Evolutionary conservation across 345 rosid genomes (phyloP).

Genomic region (Dovyalis caffra): DNA sequence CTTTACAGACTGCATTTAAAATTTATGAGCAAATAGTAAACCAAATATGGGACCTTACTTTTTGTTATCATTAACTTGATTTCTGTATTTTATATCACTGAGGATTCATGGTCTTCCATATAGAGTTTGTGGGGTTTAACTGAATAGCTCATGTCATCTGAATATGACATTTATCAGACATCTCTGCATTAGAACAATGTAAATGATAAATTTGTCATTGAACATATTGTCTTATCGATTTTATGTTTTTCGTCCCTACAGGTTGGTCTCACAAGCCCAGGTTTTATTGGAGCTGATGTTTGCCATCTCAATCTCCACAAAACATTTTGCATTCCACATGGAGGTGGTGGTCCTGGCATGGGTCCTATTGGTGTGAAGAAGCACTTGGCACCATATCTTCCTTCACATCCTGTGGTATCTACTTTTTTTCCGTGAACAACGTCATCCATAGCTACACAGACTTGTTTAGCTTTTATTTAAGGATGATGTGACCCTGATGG

Average conservation of each 20-base stretch:
- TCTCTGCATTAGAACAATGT: neutral
- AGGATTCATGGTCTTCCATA: neutral
- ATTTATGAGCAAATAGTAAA: neutral
- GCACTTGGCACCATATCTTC: constrained; percentile 92
- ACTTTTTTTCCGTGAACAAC: constrained; percentile 1
- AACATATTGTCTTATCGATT: neutral
- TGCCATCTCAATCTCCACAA: constrained; percentile 99
- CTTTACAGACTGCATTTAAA: neutral
- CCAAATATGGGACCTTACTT: neutral
- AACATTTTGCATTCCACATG: constrained; percentile 98
- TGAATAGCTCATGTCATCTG: neutral
- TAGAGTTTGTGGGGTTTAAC: neutral
- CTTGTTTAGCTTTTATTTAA: constrained; percentile 1
- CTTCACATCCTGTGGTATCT: constrained; percentile 97
- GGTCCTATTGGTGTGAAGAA: constrained; percentile 99
- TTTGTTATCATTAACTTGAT: neutral
- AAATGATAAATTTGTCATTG: neutral
- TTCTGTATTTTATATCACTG: neutral
- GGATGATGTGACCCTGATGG: neutral
- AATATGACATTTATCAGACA: neutral
- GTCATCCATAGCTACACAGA: neutral
- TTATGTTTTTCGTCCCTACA: constrained; percentile 19
- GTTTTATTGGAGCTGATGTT: constrained; percentile 98
- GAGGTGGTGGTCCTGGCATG: constrained; percentile 99
- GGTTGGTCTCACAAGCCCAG: constrained; percentile 99